phyloP scores from a whole-genome alignment of 176 grass and related monocot species.

The Rhynchospora pubera region DNA sequence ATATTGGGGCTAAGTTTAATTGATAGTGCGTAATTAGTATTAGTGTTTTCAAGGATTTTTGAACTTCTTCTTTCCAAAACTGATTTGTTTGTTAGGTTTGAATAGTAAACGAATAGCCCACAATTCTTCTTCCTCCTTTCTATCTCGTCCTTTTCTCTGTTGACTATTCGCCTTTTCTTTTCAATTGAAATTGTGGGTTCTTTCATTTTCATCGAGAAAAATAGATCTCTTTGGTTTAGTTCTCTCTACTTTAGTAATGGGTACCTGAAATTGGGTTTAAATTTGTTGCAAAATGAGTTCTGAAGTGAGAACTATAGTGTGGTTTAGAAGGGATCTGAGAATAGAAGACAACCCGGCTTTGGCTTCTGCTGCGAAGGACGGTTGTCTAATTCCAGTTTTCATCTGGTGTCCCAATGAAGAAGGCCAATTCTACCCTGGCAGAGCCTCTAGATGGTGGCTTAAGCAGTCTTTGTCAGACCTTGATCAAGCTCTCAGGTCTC shows the following conservation, averaged over 20 bases:
- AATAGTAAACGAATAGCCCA: neutral
- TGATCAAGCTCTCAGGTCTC: conserved; percentile 43
- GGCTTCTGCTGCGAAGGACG: conserved; percentile 44
- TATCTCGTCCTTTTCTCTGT: conserved; percentile 8
- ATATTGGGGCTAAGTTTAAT: neutral
- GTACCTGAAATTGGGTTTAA: conserved; percentile 2
- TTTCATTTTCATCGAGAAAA: neutral
- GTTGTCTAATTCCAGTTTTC: conserved; percentile 63
- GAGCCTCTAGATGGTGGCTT: conserved; percentile 87
- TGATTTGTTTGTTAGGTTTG: neutral
- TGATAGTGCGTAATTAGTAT: neutral
- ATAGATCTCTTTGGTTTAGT: neutral
- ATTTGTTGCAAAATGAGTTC: conserved; percentile 28
- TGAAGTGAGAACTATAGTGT: conserved; percentile 60
- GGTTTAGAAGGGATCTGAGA: conserved; percentile 93
- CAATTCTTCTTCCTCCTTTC: neutral
- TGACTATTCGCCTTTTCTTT: neutral
- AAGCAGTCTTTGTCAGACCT: conserved; percentile 78
- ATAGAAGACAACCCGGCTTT: conserved; percentile 86
- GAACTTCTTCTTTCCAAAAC: neutral
- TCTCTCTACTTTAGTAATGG: neutral
- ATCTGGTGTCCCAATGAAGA: conserved; percentile 79
- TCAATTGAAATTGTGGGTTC: neutral
- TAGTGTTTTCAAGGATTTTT: neutral
- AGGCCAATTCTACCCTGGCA: conserved; percentile 61